Base-by-base conservation (phyloP, 495 filamentous ascomycete genomes). In the Xylaria scruposa region DNA sequence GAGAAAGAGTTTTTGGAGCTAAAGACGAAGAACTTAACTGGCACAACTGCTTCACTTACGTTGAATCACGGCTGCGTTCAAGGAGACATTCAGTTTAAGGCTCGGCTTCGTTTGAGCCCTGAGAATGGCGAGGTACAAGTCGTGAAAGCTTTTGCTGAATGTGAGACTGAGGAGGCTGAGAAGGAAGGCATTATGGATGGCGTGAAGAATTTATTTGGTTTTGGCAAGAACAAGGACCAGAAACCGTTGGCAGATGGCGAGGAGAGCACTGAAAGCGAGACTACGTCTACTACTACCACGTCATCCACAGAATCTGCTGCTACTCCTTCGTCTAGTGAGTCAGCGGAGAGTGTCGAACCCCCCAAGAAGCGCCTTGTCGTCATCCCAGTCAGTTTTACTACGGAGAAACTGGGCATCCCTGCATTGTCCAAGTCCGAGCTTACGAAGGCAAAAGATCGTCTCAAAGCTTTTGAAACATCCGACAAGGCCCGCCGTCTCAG, bases 141-240 rank as follows among this genome's bases (percentile, higher is more conserved):
- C 58, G 80, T 88, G 40, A 87, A 88, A 73, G 92, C 91, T 33
- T 88, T 88, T 67, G 91, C 96, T 8, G 94, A 95, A 80, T 99
- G 96, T 75, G 93, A 95, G 79, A 87, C 92, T 49, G 88, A 90
- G 47, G 87, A 83, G 6, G 72, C 81, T 13, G 90, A 91, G 68
- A 95, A 93, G 83, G 92, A 92, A 77, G 92, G 90, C 29, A 86
- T 98, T 40, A 90, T 95, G 47, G 97, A 97, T 74, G 93, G 93
- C 51, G 92, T 98, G 78, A 99, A 99, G 85, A 94, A 91, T 68
- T 89, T 97, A 71, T 95, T 99, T 77, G 97, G 97, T 19, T 92
- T 98, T 76, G 96, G 96, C 9, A 90, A 90, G 71, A 93, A 78
- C 53, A 84, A 95, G 84, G 95, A 97, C 74, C 95, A 98, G 81